These are phyloP conservation scores for Lupinus albus DNA, from an alignment of 306 rosid genomes.

Conservation along the genomic window DNA sequence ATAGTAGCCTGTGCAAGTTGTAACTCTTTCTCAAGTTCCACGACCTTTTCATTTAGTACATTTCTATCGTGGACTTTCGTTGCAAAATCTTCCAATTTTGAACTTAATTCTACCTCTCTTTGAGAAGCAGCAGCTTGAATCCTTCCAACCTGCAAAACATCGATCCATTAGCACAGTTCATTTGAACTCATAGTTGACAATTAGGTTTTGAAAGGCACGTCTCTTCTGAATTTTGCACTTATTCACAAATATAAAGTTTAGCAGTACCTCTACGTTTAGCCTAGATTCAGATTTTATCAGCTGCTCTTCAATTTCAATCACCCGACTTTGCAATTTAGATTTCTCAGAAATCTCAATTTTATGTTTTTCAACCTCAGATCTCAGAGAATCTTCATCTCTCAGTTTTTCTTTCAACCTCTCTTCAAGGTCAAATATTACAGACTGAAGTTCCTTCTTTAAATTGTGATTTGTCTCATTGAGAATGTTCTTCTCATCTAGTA, in stretches of 20 bases:
- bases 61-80: slow-evolving; percentile 53
- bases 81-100: slow-evolving; percentile 66
- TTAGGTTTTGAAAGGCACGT: background rate
- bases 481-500: slow-evolving; percentile 74
- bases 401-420: slow-evolving; percentile 65
- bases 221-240: slow-evolving; percentile 23
- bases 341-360: slow-evolving; percentile 69
- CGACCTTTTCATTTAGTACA: slow-evolving; percentile 60
- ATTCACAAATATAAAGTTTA: slow-evolving; percentile 18
- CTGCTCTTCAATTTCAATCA: slow-evolving; percentile 66
- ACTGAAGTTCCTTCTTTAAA: slow-evolving; percentile 71
- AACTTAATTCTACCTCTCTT: slow-evolving; percentile 64
- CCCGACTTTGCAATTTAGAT: slow-evolving; percentile 56
- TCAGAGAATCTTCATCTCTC: slow-evolving; percentile 59
- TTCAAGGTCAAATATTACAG: slow-evolving; percentile 66
- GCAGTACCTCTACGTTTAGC: slow-evolving; percentile 70
- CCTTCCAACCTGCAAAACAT: slow-evolving; percentile 60
- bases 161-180: slow-evolving; percentile 32
- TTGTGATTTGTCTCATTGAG: slow-evolving; percentile 71
- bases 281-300: slow-evolving; percentile 63
- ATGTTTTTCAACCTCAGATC: slow-evolving; percentile 65
- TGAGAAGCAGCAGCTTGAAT: slow-evolving; percentile 58
- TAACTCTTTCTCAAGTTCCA: slow-evolving; percentile 70
- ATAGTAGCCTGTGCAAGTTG: slow-evolving; percentile 56
- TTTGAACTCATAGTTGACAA: background rate